Conservation (phyloP, 805 yeast genomes). For the Candida tibetensis region DNA sequence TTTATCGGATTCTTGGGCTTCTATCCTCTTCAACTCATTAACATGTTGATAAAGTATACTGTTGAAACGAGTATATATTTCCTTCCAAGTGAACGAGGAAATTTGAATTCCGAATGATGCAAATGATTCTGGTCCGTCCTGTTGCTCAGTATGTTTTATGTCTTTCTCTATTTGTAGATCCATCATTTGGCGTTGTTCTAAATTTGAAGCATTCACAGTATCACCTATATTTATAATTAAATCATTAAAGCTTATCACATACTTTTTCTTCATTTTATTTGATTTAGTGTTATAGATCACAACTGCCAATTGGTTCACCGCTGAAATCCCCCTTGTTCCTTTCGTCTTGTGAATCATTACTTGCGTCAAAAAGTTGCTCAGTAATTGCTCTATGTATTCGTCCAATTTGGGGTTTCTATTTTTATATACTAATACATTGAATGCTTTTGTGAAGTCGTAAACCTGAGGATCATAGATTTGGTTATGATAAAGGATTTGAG, state of each 20-base stretch:
- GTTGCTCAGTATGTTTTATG: not conserved
- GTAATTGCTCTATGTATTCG: conserved; percentile 41
- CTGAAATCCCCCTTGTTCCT: conserved; percentile 1
- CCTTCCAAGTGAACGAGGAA: conserved; percentile 31
- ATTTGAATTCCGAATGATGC: conserved; percentile 16
- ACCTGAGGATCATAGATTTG: conserved; percentile 52
- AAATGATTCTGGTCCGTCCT: not conserved
- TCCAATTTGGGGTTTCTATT: conserved; percentile 48
- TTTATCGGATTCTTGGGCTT: conserved; percentile 4
- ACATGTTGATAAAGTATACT: conserved; percentile 30
- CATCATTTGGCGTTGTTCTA: not conserved
- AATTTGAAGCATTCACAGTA: conserved; percentile 1
- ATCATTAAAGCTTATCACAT: conserved; percentile 33
- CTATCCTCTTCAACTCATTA: conserved; percentile 25
- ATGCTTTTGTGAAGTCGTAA: conserved; percentile 42
- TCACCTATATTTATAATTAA: conserved; percentile 21
- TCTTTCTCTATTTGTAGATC: not conserved
- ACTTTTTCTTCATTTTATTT: conserved; percentile 35
- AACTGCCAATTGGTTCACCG: conserved; percentile 32
- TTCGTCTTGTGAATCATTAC: conserved; percentile 10
- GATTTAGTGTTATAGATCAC: conserved; percentile 33
- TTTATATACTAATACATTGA: conserved; percentile 41
- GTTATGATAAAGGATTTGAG: conserved; percentile 53
- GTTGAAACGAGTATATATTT: conserved; percentile 29
- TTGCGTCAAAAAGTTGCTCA: conserved; percentile 23